A percentile compares a stretch with the other conserved stretches of the same genome.
Evolutionary conservation across 208 protist species (phyloP).

Genomic region (Porcisia hertigi): DNA sequence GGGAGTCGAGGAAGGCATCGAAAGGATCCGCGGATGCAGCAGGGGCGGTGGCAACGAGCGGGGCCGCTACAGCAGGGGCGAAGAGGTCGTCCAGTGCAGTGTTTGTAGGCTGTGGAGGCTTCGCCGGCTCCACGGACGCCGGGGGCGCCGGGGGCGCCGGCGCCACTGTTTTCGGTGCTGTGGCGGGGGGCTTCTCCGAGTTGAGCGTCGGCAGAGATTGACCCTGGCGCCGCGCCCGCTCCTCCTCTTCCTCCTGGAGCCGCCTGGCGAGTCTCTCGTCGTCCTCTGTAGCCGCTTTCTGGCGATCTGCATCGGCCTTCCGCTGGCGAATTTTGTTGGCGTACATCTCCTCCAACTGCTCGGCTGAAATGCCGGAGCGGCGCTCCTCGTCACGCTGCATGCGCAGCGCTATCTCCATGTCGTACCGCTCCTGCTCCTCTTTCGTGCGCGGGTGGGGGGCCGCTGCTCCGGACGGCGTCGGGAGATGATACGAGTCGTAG

Average conservation of each 20-base stretch:
- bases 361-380: slow-evolving; percentile 57
- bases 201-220: slow-evolving; percentile 36
- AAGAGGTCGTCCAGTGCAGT: slow-evolving; percentile 80
- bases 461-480: slow-evolving; percentile 2
- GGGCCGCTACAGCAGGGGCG: slow-evolving; percentile 32
- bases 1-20: slow-evolving; percentile 49
- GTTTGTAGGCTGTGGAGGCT: slow-evolving; percentile 32
- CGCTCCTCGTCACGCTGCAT: slow-evolving; percentile 89
- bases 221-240: slow-evolving; percentile 40
- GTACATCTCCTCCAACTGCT: slow-evolving; percentile 79
- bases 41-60: slow-evolving; percentile 18
- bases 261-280: slow-evolving; percentile 74
- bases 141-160: not conserved
- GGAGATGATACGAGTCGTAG: slow-evolving; percentile 31
- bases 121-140: slow-evolving; percentile 21
- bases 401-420: slow-evolving; percentile 83
- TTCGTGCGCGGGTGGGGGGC: slow-evolving; percentile 41
- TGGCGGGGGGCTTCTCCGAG: slow-evolving; percentile 25
- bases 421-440: slow-evolving; percentile 86
- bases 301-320: slow-evolving; percentile 26
- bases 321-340: slow-evolving; percentile 36
- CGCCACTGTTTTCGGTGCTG: not conserved
- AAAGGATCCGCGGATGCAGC: slow-evolving; percentile 50
- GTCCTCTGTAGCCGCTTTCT: slow-evolving; percentile 30
- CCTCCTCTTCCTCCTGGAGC: slow-evolving; percentile 82